phyloP scores from a whole-genome alignment of 441 rosid genomes.

The Erodium moschatum region DNA sequence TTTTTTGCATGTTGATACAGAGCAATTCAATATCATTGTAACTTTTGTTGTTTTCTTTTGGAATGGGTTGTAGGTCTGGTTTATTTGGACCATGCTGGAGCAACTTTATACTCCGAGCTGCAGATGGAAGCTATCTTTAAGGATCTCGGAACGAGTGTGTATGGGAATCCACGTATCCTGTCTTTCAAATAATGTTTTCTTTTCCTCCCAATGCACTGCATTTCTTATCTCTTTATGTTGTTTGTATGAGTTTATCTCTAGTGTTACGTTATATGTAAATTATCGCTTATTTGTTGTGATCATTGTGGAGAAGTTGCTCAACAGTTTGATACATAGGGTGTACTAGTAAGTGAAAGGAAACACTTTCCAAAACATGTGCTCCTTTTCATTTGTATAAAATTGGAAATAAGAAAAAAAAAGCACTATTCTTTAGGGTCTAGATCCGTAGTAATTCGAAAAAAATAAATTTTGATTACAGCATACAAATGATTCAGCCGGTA shows the following conservation, averaged over 20 bases:
- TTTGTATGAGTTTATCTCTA: no score
- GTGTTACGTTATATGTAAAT: not conserved
- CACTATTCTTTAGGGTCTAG: not conserved
- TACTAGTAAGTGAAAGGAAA: not conserved
- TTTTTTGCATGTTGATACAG: not conserved
- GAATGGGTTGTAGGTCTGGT: constrained; percentile 43
- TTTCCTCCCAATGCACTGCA: not conserved
- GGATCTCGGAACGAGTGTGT: constrained; percentile 50
- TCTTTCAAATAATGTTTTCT: constrained; percentile 1
- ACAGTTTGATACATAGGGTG: not conserved
- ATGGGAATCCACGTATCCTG: constrained; percentile 96
- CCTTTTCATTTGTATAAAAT: not conserved
- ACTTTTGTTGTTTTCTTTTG: constrained; percentile 8
- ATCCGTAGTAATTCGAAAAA: not conserved
- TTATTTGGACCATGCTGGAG: constrained; percentile 90
- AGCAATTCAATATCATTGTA: not conserved
- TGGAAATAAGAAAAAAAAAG: no score
- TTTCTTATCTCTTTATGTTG: not conserved
- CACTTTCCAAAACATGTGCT: not conserved
- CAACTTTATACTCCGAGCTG: constrained; percentile 84
- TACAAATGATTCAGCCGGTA: not conserved
- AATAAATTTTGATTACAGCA: not conserved
- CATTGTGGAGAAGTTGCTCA: not conserved
- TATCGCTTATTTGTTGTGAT: not conserved
- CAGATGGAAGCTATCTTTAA: constrained; percentile 76